Base-by-base conservation (phyloP, 148 eudicot species). In the Cornus kousa region DNA sequence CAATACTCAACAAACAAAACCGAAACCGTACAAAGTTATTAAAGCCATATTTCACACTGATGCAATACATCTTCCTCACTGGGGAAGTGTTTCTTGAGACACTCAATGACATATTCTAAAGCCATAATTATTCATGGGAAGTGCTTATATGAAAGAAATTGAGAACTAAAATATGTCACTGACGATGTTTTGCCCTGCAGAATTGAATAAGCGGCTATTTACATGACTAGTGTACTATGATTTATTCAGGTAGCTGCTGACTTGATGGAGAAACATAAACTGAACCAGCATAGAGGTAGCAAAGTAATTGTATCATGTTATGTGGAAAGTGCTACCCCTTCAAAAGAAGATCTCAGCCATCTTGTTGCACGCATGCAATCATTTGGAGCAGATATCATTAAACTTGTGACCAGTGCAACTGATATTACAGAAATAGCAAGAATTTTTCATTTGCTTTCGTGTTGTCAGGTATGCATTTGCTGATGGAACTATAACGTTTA, bases 371-470 rank as follows among this genome's bases (percentile, higher is more conserved):
- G 48, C 69, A 83, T 87, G 79, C 88, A 83, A 79, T 87, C 90
- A 13, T 85, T 83, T 67, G 85, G 86, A 69, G 88, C 88, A 33
- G 88, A 87, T 74, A 83, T 87, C 67, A 73, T 87, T 62, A 88
- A 83, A 73, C 60, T 88, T 80, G 87, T 88, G 57, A 70, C 82
- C 17, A 79, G 67, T 17, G 80, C 88, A 72, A 75, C 78, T 68
- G 68, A 77, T 81, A 88, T 88, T 67, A 83, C 90, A 28, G 87
- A 88, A 66, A 13, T 79, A 64, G 66, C 82, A 64, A 77, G 79
- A 48, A 70, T 78, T 62, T 85, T 88, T 70, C 80, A 80, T 70
- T 75, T 88, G 85, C 84, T 88, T 67, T 86, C 87, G 24, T 79
- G 80, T 64, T 70, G 76, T 72, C 85, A 88, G 90, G 90, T 88